Percentiles rank a stretch among this genome's conserved stretches.
phyloP scores from a whole-genome alignment of 2,329 filamentous ascomycete species.

The Golovinomyces cichoracearum region DNA sequence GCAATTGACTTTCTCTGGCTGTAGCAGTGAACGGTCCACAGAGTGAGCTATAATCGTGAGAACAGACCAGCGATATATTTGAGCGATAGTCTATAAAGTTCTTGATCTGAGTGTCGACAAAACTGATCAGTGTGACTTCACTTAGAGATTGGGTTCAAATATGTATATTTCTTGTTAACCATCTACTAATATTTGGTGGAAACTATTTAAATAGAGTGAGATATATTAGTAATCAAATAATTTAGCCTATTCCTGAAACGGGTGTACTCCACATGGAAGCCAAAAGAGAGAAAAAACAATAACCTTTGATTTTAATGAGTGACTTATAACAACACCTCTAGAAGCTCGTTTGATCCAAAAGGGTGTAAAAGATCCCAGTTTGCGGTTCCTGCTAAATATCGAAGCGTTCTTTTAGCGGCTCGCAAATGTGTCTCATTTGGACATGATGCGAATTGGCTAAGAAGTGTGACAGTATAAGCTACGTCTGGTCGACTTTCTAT shows the following conservation, averaged over 20 bases:
- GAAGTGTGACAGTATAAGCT: background rate
- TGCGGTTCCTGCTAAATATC: background rate
- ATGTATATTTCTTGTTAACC: background rate
- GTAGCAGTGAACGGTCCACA: constrained; percentile 1
- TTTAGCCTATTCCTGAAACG: background rate
- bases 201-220: background rate
- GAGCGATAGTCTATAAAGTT: background rate
- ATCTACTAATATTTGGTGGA: background rate
- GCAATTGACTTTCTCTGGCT: background rate
- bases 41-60: background rate
- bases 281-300: background rate
- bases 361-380: background rate
- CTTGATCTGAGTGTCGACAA: constrained; percentile 1
- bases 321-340: background rate
- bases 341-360: background rate
- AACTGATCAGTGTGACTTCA: constrained; percentile 2
- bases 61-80: constrained; percentile 1
- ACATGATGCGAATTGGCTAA: background rate
- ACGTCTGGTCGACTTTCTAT: background rate
- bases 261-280: background rate
- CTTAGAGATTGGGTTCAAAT: background rate
- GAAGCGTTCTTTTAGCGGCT: background rate
- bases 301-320: background rate
- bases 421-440: background rate
- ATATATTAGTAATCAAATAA: background rate